Evolutionary conservation across 192 early-diverging fungal species (phyloP), one percentile per base, ranked within the genome.

Genomic region (Backusella mclennaniae): DNA sequence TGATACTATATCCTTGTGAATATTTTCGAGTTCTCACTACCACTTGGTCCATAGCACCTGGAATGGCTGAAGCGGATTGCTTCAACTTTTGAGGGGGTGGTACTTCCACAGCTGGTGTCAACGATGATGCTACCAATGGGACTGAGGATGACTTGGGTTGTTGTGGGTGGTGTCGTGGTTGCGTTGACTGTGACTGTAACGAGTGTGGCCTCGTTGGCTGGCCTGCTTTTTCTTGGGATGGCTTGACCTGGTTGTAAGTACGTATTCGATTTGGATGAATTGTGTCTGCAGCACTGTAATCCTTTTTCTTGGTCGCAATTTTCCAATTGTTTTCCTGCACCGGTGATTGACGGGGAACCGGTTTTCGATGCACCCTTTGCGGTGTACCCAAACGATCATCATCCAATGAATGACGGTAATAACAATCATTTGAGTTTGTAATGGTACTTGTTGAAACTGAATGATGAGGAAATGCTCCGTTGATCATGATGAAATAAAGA

Each of bases 381-480:
- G 56, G 26, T 63, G 23, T 31, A 63, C 26, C 26, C 35, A 38
- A 3, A 69, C 21, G 35, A 12, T 19, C 12, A 11, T 69, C 36
- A 69, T 69, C 68, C 39, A 23, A 39, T 39, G 68, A 69, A 38
- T 69, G 15, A 23, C 68, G 68, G 41, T 69, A 69, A 41, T 69
- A 23, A 29, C 0, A 29, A 11, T 29, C 56, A 63, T 29, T 63
- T 26, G 21, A 14, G 3, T 63, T 26, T 69, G 36, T 39, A 5
- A 23, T 69, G n/a, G 35, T 29, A 41, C 21, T 39, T 9, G 38
- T 63, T 36, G 68, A 36, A 21, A 23, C 38, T 23, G 68, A 69
- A 69, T 69, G 12, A 5, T 21, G 68, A 38, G 68, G 70, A 71
- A 71, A 71, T 46, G 42, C 44, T 71, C 70, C 70, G 39, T 71